phyloP scores from a whole-genome alignment of 345 rosid genomes.

The Brassica cretica region DNA sequence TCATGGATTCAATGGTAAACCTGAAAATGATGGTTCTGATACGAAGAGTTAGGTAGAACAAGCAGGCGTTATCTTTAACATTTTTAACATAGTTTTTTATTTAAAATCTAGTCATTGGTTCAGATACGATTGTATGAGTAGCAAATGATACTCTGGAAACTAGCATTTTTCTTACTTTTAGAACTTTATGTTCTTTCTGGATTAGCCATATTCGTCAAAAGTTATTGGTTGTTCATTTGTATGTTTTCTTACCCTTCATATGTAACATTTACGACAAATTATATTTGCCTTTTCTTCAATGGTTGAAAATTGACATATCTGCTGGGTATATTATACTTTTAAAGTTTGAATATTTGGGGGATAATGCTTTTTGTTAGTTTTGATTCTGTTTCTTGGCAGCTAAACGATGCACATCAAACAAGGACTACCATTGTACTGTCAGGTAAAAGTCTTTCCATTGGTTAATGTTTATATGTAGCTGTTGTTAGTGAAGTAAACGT shows the following conservation, averaged over 20 bases:
- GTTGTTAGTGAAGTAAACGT: neutral
- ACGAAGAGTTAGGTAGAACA: slow-evolving; percentile 53
- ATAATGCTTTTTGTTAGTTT: slow-evolving; percentile 3
- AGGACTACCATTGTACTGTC: slow-evolving; percentile 7
- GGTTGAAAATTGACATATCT: slow-evolving; percentile 14
- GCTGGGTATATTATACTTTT: neutral
- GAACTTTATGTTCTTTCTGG: slow-evolving; percentile 13
- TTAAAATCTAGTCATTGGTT: slow-evolving; percentile 6
- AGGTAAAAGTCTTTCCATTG: slow-evolving; percentile 22
- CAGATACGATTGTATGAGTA: slow-evolving; percentile 34
- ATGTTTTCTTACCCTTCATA: slow-evolving; percentile 11
- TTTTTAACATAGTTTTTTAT: slow-evolving; percentile 25
- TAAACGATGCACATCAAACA: slow-evolving; percentile 5
- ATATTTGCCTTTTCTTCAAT: neutral
- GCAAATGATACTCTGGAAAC: slow-evolving; percentile 26
- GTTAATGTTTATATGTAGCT: neutral
- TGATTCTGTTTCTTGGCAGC: slow-evolving; percentile 7
- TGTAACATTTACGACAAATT: slow-evolving; percentile 5
- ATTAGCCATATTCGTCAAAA: slow-evolving; percentile 30
- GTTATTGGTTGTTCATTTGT: slow-evolving; percentile 17
- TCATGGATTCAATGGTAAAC: slow-evolving; percentile 60
- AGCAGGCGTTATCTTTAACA: slow-evolving; percentile 25
- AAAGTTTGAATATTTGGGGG: slow-evolving; percentile 4
- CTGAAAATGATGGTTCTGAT: slow-evolving; percentile 60
- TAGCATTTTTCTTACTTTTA: slow-evolving; percentile 30